Percentiles rank a stretch among this genome's conserved stretches.
Evolutionary conservation across 768 basidiomycete genomes (phyloP).

Genomic region (Boletellus emodensis): DNA sequence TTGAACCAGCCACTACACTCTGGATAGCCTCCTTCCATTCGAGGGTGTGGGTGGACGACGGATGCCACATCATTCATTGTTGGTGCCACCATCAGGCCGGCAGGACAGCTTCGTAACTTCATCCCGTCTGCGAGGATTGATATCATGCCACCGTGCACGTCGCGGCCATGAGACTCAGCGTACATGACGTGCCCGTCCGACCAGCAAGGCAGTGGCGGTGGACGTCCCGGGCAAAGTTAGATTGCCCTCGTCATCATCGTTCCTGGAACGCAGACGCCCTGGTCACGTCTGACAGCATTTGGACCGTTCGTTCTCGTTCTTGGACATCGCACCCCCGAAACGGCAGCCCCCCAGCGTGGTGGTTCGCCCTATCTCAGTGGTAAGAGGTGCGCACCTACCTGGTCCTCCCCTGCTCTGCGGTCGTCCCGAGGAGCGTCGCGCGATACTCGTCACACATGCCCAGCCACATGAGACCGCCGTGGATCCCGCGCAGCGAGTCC

Average conservation of each 20-base stretch:
- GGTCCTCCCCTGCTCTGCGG: neutral
- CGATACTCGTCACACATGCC: neutral
- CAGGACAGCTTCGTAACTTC: conserved; percentile 13
- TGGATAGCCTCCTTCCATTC: conserved; percentile 1
- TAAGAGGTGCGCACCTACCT: neutral
- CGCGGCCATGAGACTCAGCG: neutral
- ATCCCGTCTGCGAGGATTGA: conserved; percentile 2
- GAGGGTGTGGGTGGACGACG: conserved; percentile 10
- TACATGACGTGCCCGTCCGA: conserved; percentile 16
- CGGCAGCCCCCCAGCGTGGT: neutral
- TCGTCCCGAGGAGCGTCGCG: conserved; percentile 1
- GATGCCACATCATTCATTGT: conserved; percentile 6
- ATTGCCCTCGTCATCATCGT: conserved; percentile 1
- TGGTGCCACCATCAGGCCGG: conserved; percentile 8
- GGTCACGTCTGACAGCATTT: neutral
- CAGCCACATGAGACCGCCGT: conserved; percentile 5
- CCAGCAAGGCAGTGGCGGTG: conserved; percentile 17
- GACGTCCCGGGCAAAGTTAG: conserved; percentile 1
- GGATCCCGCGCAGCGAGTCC: conserved; percentile 3
- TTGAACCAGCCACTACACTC: neutral
- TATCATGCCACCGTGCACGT: conserved; percentile 1
- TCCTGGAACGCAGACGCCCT: conserved; percentile 6
- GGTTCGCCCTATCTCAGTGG: conserved; percentile 3
- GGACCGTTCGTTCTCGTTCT: neutral
- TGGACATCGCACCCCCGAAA: conserved; percentile 1